These are phyloP conservation scores for Plasmodium ovale DNA, from an alignment of 169 alveolate genomes.

Conservation along the genomic window DNA sequence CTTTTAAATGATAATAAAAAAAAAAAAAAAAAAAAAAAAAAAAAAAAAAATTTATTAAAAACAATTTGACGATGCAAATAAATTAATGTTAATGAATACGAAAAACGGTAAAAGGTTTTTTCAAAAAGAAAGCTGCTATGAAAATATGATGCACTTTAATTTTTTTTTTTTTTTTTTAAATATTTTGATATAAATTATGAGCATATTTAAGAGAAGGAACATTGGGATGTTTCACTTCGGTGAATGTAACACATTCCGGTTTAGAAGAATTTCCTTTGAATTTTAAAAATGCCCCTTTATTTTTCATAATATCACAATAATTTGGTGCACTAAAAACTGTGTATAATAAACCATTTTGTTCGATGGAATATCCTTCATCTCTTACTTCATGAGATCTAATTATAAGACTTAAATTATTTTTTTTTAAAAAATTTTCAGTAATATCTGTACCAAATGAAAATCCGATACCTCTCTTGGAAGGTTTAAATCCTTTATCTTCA, in stretches of 20 bases:
- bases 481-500: conserved; percentile 95
- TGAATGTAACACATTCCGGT: conserved; percentile 89
- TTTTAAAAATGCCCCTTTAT: conserved; percentile 95
- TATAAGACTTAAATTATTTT: conserved; percentile 92
- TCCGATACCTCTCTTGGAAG: conserved; percentile 98
- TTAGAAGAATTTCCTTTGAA: conserved; percentile 78
- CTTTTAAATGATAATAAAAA: too few species aligned
- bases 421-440: conserved; percentile 93
- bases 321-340: conserved; percentile 99
- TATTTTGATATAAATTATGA: conserved; percentile 76
- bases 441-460: conserved; percentile 98
- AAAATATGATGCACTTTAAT: not conserved
- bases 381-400: conserved; percentile 99
- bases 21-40: too few species aligned
- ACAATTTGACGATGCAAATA: too few species aligned
- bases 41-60: too few species aligned
- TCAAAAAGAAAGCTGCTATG: too few species aligned
- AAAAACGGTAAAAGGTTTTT: too few species aligned
- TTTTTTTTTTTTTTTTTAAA: conserved; percentile 21
- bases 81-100: too few species aligned
- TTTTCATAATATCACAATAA: conserved; percentile 99
- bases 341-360: conserved; percentile 96
- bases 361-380: conserved; percentile 98
- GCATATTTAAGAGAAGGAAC: conserved; percentile 93
- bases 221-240: conserved; percentile 92